Base-by-base conservation (phyloP, 2,329 filamentous ascomycete species). In the Cytospora piceae region DNA sequence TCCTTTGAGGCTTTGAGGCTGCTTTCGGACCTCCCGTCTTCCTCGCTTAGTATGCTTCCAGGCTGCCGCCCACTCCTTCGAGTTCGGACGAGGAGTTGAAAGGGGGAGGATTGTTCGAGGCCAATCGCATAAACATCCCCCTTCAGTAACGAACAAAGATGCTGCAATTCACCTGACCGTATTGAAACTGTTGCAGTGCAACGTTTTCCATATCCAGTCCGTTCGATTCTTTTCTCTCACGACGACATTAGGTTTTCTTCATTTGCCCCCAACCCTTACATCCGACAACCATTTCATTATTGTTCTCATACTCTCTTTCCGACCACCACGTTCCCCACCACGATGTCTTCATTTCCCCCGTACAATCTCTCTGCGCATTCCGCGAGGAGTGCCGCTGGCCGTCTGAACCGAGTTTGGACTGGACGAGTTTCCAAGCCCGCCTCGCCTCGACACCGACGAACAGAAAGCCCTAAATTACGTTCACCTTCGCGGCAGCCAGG, bases 311-410 rank as follows among this genome's bases (percentile, higher is more conserved):
- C 2, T 54, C 42, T 11, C 37, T 32, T 1, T 15, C 29, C 54
- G 27, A 24, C 32, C 51, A 24, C 24, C 29, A n/a, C n/a, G 14
- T 31, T 20, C 27, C 32, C 4, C 20, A 17, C 42, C 56, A 27
- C 51, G 29, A 65, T 65, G 63, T 32, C 58, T 60, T 65, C 63
- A 31, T 61, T 65, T 27, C 34, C 63, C 17, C 56, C 56, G 4
- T 62, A 65, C 52, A 62, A 57, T 12, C n/a, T 65, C 29, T 61
- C 57, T 12, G 57, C 57, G 27, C 46, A 54, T 17, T 32, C 62
- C 17, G 63, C 51, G 20, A 65, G 39, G 20, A 60, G 31, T 17
- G 31, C 56, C 34, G 53, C 42, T 17, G 56, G 42, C 42, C 49
- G 29, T 22, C 31, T 63, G 11, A 51, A 52, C 34, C 53, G 61